These are phyloP conservation scores for Pistacia atlantica DNA, from an alignment of 345 rosid genomes.

Conservation along the genomic window DNA sequence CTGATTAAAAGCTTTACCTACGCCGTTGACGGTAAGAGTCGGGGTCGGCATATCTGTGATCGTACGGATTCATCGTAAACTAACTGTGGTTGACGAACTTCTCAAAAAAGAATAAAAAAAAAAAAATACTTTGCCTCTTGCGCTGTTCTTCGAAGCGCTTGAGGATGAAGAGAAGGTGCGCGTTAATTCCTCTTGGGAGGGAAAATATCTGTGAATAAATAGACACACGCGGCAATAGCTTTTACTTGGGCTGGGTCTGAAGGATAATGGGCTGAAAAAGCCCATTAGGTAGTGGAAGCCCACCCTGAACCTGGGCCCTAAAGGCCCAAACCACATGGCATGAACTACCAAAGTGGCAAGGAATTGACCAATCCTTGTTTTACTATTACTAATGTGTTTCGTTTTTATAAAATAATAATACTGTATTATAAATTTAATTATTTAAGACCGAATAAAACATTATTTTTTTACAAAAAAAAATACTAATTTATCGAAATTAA, in stretches of 20 bases:
- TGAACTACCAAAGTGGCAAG: too few relatives aligned
- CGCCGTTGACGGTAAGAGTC: constrained; percentile 84
- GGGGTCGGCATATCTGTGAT: constrained; percentile 74
- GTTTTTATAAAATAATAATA: too few relatives aligned
- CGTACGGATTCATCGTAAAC: constrained; percentile 55
- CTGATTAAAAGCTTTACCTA: constrained; percentile 41
- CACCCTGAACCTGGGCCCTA: too few relatives aligned
- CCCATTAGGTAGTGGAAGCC: not conserved
- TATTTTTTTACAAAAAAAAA: too few relatives aligned
- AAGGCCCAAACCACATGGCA: too few relatives aligned
- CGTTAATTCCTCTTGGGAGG: not conserved
- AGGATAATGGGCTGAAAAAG: not conserved
- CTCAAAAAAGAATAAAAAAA: not conserved
- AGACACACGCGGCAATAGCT: not conserved
- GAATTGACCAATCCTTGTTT: too few relatives aligned
- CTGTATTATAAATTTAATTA: too few relatives aligned
- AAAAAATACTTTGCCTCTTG: not conserved
- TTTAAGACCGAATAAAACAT: too few relatives aligned
- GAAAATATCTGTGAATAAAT: not conserved
- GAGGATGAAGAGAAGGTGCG: not conserved
- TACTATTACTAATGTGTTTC: too few relatives aligned
- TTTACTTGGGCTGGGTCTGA: not conserved
- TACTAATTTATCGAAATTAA: too few relatives aligned
- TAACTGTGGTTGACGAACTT: not conserved
- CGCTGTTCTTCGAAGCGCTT: not conserved